A percentile compares a stretch with the other conserved stretches of the same genome.
Conservation (phyloP, 225 moss, liverwort and hornwort genomes). For the Physcomitrium patens region DNA sequence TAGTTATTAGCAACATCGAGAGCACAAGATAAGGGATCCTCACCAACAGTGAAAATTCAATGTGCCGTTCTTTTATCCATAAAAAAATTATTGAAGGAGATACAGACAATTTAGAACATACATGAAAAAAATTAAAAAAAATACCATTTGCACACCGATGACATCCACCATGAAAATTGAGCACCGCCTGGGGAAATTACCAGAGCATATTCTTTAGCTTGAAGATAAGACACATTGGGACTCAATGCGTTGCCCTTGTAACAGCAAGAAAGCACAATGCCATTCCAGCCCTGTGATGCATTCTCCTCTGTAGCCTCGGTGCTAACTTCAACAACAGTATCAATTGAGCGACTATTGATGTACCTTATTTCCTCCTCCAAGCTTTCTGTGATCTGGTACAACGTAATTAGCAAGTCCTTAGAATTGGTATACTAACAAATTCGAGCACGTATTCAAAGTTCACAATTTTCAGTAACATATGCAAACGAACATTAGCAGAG, state of each 20-base stretch:
- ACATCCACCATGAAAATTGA: neutral
- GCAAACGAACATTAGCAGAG: neutral
- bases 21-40: too few species aligned
- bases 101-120: neutral
- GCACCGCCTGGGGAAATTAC: constrained; percentile 30
- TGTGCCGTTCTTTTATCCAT: constrained; percentile 1
- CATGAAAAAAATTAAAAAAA: neutral
- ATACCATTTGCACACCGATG: constrained; percentile 6
- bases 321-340: constrained; percentile 88
- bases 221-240: constrained; percentile 62
- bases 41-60: too few species aligned
- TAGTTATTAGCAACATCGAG: too few species aligned
- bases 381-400: constrained; percentile 57
- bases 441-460: too few species aligned
- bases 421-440: too few species aligned
- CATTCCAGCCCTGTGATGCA: constrained; percentile 76
- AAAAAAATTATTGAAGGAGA: neutral
- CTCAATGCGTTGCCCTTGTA: constrained; percentile 79
- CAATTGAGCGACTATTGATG: constrained; percentile 79
- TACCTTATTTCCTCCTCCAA: constrained; percentile 77
- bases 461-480: too few species aligned
- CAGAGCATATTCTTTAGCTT: constrained; percentile 57
- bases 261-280: constrained; percentile 84
- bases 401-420: too few species aligned
- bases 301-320: constrained; percentile 80